A percentile compares a stretch with the other conserved stretches of the same genome.
phyloP scores from a whole-genome alignment of 495 filamentous ascomycete genomes.

The Immersiella caudata region DNA sequence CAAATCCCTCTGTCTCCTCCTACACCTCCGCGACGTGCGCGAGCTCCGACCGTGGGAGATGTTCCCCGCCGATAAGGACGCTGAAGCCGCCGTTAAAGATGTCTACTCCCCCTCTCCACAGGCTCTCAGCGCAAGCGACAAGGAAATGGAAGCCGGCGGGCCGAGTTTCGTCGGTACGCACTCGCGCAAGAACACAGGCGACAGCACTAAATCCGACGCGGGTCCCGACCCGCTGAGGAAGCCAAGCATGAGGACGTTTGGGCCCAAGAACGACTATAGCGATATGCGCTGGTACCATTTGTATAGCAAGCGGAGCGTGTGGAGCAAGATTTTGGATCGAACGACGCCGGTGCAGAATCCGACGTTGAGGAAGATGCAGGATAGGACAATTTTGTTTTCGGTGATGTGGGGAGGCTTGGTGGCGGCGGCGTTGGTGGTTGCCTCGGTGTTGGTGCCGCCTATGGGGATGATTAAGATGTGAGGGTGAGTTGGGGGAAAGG shows the following conservation, averaged over 20 bases:
- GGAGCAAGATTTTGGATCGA: conserved; percentile 65
- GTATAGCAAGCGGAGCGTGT: conserved; percentile 60
- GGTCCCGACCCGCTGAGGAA: conserved; percentile 40
- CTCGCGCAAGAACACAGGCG: conserved; percentile 9
- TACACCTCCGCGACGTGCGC: conserved; percentile 58
- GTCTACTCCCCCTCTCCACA: not conserved
- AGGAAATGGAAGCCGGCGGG: not conserved
- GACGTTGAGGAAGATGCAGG: conserved; percentile 66
- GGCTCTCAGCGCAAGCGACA: not conserved
- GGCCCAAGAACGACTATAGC: conserved; percentile 58
- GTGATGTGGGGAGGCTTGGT: conserved; percentile 39
- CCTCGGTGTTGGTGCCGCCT: conserved; percentile 30
- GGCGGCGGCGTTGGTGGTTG: conserved; percentile 38
- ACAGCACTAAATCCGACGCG: conserved; percentile 1
- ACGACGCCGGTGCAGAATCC: conserved; percentile 65
- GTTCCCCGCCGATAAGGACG: conserved; percentile 28
- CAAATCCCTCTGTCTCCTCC: conserved; percentile 64
- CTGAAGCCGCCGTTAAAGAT: not conserved
- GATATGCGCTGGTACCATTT: conserved; percentile 61
- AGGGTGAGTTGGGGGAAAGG: not conserved
- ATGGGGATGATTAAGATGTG: conserved; percentile 1
- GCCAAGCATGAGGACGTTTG: conserved; percentile 51
- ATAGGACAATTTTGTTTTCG: conserved; percentile 62
- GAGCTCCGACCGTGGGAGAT: conserved; percentile 71
- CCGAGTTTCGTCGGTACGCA: not conserved